Percentiles rank a stretch among this genome's conserved stretches.
Conservation (phyloP, 1,284 basidiomycete species). For the Cutaneotrichosporon curvatum region DNA sequence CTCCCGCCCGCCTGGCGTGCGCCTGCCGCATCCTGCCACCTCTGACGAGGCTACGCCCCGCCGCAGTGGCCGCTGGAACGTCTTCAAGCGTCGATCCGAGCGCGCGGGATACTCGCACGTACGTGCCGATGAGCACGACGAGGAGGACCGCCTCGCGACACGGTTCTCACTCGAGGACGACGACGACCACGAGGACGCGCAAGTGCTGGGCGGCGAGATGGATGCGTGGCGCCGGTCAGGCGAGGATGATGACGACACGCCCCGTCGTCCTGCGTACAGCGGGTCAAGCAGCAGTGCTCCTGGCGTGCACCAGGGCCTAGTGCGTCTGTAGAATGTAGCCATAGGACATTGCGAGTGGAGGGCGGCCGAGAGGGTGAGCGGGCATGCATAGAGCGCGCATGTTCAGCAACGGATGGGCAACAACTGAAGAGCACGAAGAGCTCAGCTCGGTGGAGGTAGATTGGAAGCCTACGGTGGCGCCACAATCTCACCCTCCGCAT, state of each 20-base stretch:
- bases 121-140: constrained; percentile 43
- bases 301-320: constrained; percentile 33
- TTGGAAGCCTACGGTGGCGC: no score
- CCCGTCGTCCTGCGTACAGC: no score
- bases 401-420: no score
- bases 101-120: constrained; percentile 32
- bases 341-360: no score
- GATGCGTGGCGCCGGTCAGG: constrained; percentile 31
- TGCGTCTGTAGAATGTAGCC: constrained; percentile 31
- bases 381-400: constrained; percentile 3
- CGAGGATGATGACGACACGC: neutral
- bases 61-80: constrained; percentile 21
- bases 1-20: constrained; percentile 3
- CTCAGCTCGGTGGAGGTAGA: no score
- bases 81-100: constrained; percentile 28
- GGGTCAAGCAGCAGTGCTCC: no score
- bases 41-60: constrained; percentile 2
- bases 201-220: constrained; percentile 23
- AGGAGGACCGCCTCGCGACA: constrained; percentile 53
- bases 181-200: constrained; percentile 35
- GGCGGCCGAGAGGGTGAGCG: no score
- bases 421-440: no score
- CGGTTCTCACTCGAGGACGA: constrained; percentile 43
- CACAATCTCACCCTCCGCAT: no score
- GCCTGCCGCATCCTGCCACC: constrained; percentile 1